Conservation (phyloP, 495 filamentous ascomycete genomes). For the Daldinia vernicosa region DNA sequence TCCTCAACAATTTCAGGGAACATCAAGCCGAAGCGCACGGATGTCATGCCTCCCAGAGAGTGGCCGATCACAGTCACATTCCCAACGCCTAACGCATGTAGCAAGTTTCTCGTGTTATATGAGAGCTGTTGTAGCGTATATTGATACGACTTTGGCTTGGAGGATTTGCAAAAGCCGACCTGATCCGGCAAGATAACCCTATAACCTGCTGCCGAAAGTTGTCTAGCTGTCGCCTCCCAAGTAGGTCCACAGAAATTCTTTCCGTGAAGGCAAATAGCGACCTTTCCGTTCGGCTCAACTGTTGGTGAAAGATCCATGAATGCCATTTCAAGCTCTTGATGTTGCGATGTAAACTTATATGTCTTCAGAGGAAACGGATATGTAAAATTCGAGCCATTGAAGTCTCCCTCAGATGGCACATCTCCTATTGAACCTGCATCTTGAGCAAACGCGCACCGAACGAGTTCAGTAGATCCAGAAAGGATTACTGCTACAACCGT, state of each 20-base stretch:
- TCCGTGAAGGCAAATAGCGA: constrained; percentile 55
- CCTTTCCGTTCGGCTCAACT: constrained; percentile 37
- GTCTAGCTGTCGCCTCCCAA: constrained; percentile 50
- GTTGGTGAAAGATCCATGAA: constrained; percentile 56
- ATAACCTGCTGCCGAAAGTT: constrained; percentile 49
- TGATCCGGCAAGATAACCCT: constrained; percentile 58
- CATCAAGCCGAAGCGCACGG: constrained; percentile 54
- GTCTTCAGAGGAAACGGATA: constrained; percentile 54
- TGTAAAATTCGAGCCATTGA: constrained; percentile 55
- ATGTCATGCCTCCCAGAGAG: constrained; percentile 59
- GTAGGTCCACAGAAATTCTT: constrained; percentile 59
- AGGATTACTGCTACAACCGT: constrained; percentile 18
- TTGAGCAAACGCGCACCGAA: constrained; percentile 18
- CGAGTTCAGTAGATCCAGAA: constrained; percentile 12
- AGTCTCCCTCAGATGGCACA: constrained; percentile 44
- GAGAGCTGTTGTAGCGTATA: constrained; percentile 55
- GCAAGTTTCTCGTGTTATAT: constrained; percentile 51
- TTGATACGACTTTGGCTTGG: constrained; percentile 55
- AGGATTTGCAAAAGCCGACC: constrained; percentile 60
- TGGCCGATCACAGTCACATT: constrained; percentile 56
- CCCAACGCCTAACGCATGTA: constrained; percentile 44
- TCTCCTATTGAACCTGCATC: constrained; percentile 38
- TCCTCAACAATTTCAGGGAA: constrained; percentile 46
- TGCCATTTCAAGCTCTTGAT: constrained; percentile 53
- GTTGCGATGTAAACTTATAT: constrained; percentile 52